Conservation (phyloP, 805 yeast species). For the Sugiyamaella lignohabitans region DNA sequence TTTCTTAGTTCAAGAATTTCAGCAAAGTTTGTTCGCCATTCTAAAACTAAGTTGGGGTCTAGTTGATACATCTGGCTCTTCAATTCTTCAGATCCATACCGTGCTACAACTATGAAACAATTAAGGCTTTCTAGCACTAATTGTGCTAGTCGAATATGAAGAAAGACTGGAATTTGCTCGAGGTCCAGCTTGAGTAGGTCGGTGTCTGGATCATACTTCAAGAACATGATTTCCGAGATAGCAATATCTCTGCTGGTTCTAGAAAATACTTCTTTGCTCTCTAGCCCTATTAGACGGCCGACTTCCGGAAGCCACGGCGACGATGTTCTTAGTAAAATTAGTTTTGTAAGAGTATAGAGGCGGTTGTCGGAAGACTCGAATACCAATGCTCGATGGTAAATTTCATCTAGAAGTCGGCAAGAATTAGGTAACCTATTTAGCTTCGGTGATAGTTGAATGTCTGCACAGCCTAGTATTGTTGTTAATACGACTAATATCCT, state of each 20-base stretch:
- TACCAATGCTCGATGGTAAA: constrained; percentile 9
- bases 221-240: constrained; percentile 1
- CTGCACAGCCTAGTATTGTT: constrained; percentile 16
- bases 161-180: constrained; percentile 8
- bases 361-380: constrained; percentile 11
- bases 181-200: constrained; percentile 4
- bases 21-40: not conserved
- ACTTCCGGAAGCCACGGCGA: constrained; percentile 14
- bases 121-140: constrained; percentile 11
- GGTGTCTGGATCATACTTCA: constrained; percentile 6
- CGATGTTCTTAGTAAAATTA: constrained; percentile 8
- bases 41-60: not conserved
- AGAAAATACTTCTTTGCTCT: constrained; percentile 8
- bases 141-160: constrained; percentile 6
- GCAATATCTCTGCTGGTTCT: not conserved
- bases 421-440: constrained; percentile 11
- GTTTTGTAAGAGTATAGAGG: constrained; percentile 6
- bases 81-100: not conserved
- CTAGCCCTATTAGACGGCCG: constrained; percentile 11
- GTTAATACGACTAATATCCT: constrained; percentile 7
- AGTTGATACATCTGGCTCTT: not conserved
- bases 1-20: not conserved
- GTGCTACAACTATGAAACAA: constrained; percentile 8
- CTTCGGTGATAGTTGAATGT: constrained; percentile 3
- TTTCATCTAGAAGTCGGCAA: constrained; percentile 9